Evolutionary conservation across 2,329 filamentous ascomycete species (phyloP).

Genomic region (Stylonectria norvegica): DNA sequence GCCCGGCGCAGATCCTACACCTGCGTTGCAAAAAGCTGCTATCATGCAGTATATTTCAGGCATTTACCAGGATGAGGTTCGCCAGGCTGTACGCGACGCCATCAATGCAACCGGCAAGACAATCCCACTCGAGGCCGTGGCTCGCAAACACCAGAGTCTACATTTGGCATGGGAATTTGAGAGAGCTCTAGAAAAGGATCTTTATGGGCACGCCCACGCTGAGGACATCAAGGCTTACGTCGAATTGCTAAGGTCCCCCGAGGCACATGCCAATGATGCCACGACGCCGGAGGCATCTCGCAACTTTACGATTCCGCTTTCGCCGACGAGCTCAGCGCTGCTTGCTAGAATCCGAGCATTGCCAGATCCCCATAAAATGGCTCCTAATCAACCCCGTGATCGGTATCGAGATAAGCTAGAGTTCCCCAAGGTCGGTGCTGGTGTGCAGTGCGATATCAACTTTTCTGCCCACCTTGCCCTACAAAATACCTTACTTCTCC

Average conservation of each 20-base stretch:
- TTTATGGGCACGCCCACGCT: constrained; percentile 40
- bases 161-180: constrained; percentile 57
- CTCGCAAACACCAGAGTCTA: constrained; percentile 51
- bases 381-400: constrained; percentile 51
- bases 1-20: constrained; percentile 4
- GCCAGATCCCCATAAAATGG: constrained; percentile 48
- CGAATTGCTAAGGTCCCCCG: constrained; percentile 43
- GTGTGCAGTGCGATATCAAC: constrained; percentile 91
- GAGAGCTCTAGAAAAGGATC: constrained; percentile 45
- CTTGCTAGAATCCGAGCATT: constrained; percentile 45
- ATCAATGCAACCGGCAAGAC: constrained; percentile 10
- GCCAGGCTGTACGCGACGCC: constrained; percentile 36
- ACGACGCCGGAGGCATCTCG: constrained; percentile 6
- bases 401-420: constrained; percentile 62
- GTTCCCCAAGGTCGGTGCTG: constrained; percentile 71
- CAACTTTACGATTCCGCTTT: constrained; percentile 36
- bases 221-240: constrained; percentile 47
- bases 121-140: constrained; percentile 40
- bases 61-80: constrained; percentile 45
- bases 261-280: constrained; percentile 15
- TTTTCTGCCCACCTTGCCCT: constrained; percentile 81
- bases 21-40: constrained; percentile 19
- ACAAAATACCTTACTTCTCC: constrained; percentile 77
- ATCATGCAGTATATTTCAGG: constrained; percentile 50
- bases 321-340: constrained; percentile 30